These are phyloP conservation scores for Xylariales sp. DNA, from an alignment of 2,329 filamentous ascomycete species.

Conservation along the genomic window DNA sequence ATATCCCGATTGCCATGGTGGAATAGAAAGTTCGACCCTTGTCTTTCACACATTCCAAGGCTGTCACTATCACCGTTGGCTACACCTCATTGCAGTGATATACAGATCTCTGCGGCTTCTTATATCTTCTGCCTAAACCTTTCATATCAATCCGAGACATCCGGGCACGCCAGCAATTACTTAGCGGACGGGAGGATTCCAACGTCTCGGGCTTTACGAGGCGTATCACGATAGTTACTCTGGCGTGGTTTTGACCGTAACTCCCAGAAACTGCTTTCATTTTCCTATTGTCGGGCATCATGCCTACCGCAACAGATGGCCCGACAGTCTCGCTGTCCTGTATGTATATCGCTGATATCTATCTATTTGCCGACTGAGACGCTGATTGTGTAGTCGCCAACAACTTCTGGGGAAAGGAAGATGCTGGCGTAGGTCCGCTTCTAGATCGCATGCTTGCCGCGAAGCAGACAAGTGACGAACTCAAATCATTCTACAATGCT, in stretches of 20 bases:
- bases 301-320: conserved; percentile 39
- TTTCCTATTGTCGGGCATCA: conserved; percentile 6
- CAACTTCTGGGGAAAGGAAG: conserved; percentile 99
- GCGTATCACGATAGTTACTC: not conserved
- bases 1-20: conserved; percentile 2
- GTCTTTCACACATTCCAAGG: conserved; percentile 1
- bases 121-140: not conserved
- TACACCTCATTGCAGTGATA: too few relatives aligned
- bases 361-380: not conserved
- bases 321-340: conserved; percentile 64
- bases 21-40: not conserved
- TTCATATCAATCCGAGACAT: conserved; percentile 3
- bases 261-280: not conserved
- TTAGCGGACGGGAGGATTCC: conserved; percentile 2
- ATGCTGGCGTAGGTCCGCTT: conserved; percentile 88
- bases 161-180: not conserved
- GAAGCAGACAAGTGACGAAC: conserved; percentile 90
- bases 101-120: not conserved
- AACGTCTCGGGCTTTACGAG: not conserved
- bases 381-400: conserved; percentile 69
- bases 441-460: conserved; percentile 92
- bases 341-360: conserved; percentile 8
- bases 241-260: not conserved
- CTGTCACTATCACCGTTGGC: conserved; percentile 1
- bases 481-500: conserved; percentile 86